phyloP scores from a whole-genome alignment of 495 filamentous ascomycete genomes.

The Aspergillus saccharolyticus region DNA sequence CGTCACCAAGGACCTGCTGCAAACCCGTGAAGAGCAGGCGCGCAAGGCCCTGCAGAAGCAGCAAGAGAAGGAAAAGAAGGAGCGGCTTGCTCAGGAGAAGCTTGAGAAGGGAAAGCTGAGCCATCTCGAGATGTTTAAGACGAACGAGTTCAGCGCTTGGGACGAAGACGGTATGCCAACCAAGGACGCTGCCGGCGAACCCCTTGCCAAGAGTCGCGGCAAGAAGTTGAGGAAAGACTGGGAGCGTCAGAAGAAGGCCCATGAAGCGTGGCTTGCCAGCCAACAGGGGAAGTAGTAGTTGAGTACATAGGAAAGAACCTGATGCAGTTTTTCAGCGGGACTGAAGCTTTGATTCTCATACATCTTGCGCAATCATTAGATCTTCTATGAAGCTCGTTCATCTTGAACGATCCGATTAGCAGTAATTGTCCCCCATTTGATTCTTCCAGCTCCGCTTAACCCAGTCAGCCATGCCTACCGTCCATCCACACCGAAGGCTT shows the following conservation, averaged over 20 bases:
- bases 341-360: neutral
- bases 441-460: too few relatives aligned
- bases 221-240: slow-evolving; percentile 92
- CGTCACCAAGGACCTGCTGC: slow-evolving; percentile 65
- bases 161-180: slow-evolving; percentile 82
- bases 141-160: slow-evolving; percentile 74
- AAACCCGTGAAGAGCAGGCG: slow-evolving; percentile 67
- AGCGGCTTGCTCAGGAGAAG: slow-evolving; percentile 52
- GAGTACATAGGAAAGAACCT: neutral
- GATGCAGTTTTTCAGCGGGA: slow-evolving; percentile 3
- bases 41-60: slow-evolving; percentile 47
- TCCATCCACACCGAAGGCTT: too few relatives aligned
- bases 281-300: slow-evolving; percentile 16
- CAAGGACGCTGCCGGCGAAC: slow-evolving; percentile 66
- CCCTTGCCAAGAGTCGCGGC: slow-evolving; percentile 69
- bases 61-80: slow-evolving; percentile 52
- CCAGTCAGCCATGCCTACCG: too few relatives aligned
- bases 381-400: too few relatives aligned
- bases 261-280: slow-evolving; percentile 58
- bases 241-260: slow-evolving; percentile 85
- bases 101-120: slow-evolving; percentile 68
- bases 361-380: neutral
- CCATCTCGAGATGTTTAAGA: slow-evolving; percentile 66
- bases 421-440: too few relatives aligned
- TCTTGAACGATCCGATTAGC: too few relatives aligned